A percentile compares a stretch with the other conserved stretches of the same genome.
Evolutionary conservation across 1,284 basidiomycete species (phyloP).

Genomic region (Ganoderma sinense): DNA sequence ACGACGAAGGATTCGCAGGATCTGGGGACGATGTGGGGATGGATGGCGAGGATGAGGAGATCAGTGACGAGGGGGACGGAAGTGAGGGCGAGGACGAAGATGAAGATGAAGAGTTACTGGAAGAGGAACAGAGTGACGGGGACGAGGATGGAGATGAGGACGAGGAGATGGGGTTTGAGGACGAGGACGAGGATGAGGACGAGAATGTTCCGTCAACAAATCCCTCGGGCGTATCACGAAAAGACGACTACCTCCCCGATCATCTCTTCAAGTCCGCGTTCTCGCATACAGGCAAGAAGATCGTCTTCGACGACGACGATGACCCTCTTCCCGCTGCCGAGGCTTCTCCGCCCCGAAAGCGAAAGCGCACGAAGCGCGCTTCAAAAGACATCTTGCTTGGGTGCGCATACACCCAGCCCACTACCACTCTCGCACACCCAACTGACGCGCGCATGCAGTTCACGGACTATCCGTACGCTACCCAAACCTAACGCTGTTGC

Average conservation of each 20-base stretch:
- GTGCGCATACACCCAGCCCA: constrained; percentile 30
- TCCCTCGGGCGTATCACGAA: constrained; percentile 6
- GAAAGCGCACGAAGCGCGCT: constrained; percentile 33
- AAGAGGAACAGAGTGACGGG: neutral
- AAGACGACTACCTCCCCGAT: constrained; percentile 44
- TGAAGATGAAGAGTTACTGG: constrained; percentile 40
- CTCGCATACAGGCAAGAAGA: constrained; percentile 24
- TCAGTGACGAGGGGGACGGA: constrained; percentile 10
- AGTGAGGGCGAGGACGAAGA: constrained; percentile 64
- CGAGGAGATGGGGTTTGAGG: constrained; percentile 11
- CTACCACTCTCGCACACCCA: neutral
- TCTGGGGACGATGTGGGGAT: constrained; percentile 8
- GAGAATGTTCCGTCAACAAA: constrained; percentile 1
- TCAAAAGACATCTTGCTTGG: constrained; percentile 42
- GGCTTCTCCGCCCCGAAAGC: constrained; percentile 30
- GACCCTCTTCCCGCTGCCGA: constrained; percentile 13
- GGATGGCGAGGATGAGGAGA: constrained; percentile 8
- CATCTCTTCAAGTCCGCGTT: constrained; percentile 45
- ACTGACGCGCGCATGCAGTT: constrained; percentile 27
- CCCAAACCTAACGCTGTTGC: constrained; percentile 24
- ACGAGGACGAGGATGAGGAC: constrained; percentile 5
- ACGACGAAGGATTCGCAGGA: constrained; percentile 8
- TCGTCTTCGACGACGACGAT: constrained; percentile 26
- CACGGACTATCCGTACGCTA: constrained; percentile 42
- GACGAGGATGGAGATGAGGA: constrained; percentile 18